Percentiles rank a stretch among this genome's conserved stretches.
These are phyloP conservation scores for Posidonia australis DNA, from an alignment of 106 monocot genomes.

Conservation along the genomic window DNA sequence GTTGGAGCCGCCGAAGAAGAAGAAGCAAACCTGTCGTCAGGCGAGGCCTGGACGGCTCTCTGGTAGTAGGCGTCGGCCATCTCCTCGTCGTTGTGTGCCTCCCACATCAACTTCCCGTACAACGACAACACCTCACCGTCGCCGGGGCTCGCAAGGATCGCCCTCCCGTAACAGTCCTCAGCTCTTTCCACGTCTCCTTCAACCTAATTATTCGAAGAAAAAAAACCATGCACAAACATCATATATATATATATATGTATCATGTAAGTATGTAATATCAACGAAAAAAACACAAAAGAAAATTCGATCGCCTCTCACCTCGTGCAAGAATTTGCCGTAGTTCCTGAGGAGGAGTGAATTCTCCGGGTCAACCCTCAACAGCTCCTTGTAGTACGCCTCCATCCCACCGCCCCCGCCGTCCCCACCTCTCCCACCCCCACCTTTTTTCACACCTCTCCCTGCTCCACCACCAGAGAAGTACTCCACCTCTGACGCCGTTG, in stretches of 20 bases:
- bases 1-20: no score
- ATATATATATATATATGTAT: neutral
- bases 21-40: slow-evolving; percentile 14
- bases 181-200: slow-evolving; percentile 12
- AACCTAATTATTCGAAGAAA: slow-evolving; percentile 5
- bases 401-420: slow-evolving; percentile 24
- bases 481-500: slow-evolving; percentile 2
- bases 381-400: slow-evolving; percentile 34
- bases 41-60: slow-evolving; percentile 19
- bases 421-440: slow-evolving; percentile 16
- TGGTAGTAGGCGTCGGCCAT: slow-evolving; percentile 15
- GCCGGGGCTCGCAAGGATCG: slow-evolving; percentile 15
- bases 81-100: slow-evolving; percentile 5
- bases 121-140: slow-evolving; percentile 21
- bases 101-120: slow-evolving; percentile 24
- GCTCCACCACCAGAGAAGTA: slow-evolving; percentile 2
- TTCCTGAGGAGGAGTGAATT: slow-evolving; percentile 68
- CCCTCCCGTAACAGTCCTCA: slow-evolving; percentile 22
- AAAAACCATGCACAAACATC: neutral
- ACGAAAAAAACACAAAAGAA: neutral
- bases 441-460: slow-evolving; percentile 4
- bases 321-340: slow-evolving; percentile 68
- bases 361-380: slow-evolving; percentile 52
- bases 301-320: slow-evolving; percentile 23
- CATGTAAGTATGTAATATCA: neutral